These are phyloP conservation scores for Chrysanthemum lavandulifolium DNA, from an alignment of 129 eudicot genomes.

Conservation along the genomic window DNA sequence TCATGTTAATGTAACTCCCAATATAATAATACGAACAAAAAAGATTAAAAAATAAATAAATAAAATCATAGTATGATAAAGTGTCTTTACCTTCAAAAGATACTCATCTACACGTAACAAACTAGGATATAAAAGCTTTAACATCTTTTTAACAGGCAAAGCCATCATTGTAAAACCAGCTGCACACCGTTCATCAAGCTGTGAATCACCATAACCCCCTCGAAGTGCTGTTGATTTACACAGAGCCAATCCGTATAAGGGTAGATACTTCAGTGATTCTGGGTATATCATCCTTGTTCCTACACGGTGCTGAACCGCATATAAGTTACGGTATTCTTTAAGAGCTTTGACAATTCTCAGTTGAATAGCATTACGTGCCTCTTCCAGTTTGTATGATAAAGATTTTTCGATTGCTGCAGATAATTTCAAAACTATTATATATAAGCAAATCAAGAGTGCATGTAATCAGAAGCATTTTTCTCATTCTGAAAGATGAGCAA, in stretches of 20 bases:
- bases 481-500: neutral
- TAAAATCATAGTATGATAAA: neutral
- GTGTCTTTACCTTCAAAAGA: constrained; percentile 51
- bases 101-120: constrained; percentile 66
- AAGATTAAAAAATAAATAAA: neutral
- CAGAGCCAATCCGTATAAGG: constrained; percentile 70
- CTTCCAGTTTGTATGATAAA: constrained; percentile 76
- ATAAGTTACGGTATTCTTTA: constrained; percentile 78
- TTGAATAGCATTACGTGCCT: constrained; percentile 63
- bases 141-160: constrained; percentile 71
- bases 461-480: neutral
- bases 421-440: neutral
- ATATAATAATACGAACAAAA: neutral
- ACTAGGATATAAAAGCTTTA: constrained; percentile 77
- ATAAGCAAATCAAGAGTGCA: neutral
- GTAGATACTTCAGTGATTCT: constrained; percentile 68
- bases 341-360: constrained; percentile 78
- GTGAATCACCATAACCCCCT: constrained; percentile 78
- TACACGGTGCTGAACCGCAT: constrained; percentile 80
- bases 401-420: constrained; percentile 81
- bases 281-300: constrained; percentile 92
- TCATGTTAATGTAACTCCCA: neutral
- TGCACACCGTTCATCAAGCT: constrained; percentile 92
- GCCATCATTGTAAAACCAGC: constrained; percentile 95
- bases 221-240: constrained; percentile 79